Conservation (phyloP, 116 monocot genomes). For the Trichopus zeylanicus region DNA sequence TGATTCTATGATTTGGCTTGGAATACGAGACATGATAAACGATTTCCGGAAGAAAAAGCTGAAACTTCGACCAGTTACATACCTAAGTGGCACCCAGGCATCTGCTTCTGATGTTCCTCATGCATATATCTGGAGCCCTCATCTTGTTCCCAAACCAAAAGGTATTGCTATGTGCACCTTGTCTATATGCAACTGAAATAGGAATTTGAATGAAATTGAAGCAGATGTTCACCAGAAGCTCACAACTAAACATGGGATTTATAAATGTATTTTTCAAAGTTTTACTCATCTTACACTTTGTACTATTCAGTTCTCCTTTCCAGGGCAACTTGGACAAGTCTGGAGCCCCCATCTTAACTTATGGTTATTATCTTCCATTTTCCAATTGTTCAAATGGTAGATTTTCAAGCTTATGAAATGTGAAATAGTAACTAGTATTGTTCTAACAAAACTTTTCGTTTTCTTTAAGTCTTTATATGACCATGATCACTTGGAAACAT, state of each 20-base stretch:
- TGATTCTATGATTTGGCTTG: conserved; percentile 99
- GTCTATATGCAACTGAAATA: neutral
- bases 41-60: conserved; percentile 90
- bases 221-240: neutral
- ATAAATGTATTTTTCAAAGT: too few species aligned
- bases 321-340: too few species aligned
- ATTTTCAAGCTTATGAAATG: too few species aligned
- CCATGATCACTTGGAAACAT: too few species aligned
- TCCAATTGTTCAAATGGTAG: too few species aligned
- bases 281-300: too few species aligned
- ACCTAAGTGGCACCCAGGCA: conserved; percentile 80
- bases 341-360: too few species aligned
- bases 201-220: neutral
- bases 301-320: too few species aligned
- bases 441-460: too few species aligned
- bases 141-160: conserved; percentile 99
- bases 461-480: too few species aligned
- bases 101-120: conserved; percentile 71
- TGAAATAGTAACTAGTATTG: too few species aligned
- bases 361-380: too few species aligned
- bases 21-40: conserved; percentile 96
- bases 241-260: neutral
- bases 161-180: conserved; percentile 33
- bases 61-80: conserved; percentile 92
- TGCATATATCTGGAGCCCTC: conserved; percentile 99